Conservation (phyloP, 768 basidiomycete species). For the Rhodotorula babjevae region DNA sequence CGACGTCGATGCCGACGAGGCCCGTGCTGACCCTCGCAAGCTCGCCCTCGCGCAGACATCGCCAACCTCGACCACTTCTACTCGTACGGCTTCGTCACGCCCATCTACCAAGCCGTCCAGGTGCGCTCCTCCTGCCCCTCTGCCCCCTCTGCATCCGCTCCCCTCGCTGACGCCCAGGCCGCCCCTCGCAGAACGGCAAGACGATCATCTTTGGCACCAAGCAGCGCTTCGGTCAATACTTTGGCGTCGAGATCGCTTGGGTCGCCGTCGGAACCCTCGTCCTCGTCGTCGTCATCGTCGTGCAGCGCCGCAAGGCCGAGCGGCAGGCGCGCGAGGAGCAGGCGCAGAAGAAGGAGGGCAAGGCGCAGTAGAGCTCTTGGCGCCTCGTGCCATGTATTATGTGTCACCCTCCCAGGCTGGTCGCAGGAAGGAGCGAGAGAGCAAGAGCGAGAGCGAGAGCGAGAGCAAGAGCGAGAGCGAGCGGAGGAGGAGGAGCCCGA, state of each 20-base stretch:
- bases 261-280: constrained; percentile 27
- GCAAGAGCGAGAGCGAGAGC: too few species aligned
- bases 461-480: too few species aligned
- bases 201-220: constrained; percentile 46
- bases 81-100: constrained; percentile 43
- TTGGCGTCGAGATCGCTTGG: constrained; percentile 45
- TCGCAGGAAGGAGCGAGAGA: too few species aligned
- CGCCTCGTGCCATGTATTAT: too few species aligned
- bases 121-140: neutral
- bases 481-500: too few species aligned
- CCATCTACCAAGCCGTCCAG: constrained; percentile 28
- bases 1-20: constrained; percentile 41
- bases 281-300: constrained; percentile 24
- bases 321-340: neutral
- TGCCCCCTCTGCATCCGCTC: too few species aligned
- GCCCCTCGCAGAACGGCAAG: constrained; percentile 42
- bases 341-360: neutral
- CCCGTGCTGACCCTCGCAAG: neutral
- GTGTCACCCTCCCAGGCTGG: too few species aligned
- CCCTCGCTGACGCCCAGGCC: neutral
- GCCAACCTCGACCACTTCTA: constrained; percentile 45
- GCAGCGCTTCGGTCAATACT: constrained; percentile 45
- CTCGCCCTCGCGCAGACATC: constrained; percentile 24
- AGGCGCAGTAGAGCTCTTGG: neutral
- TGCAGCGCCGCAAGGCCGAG: constrained; percentile 36